Evolutionary conservation across 1,139 yeast genomes (phyloP).

Genomic region (Hyphopichia fennica): DNA sequence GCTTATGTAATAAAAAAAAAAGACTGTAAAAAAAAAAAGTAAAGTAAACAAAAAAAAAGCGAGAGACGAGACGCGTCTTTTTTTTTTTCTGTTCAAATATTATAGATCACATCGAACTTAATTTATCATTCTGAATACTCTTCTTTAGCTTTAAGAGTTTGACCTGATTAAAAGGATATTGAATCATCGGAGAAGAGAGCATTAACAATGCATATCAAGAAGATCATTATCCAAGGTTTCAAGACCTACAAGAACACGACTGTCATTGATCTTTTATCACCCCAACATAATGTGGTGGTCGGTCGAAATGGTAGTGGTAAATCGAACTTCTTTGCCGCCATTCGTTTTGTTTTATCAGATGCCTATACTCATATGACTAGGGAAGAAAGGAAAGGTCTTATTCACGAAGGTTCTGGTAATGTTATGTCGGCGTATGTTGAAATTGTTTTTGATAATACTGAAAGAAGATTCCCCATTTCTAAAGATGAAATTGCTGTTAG

Average conservation of each 20-base stretch:
- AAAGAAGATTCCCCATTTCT: slow-evolving; percentile 70
- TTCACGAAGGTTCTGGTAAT: slow-evolving; percentile 90
- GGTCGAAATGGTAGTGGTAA: slow-evolving; percentile 98
- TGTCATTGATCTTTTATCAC: slow-evolving; percentile 71
- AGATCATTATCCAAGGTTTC: slow-evolving; percentile 82
- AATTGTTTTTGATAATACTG: slow-evolving; percentile 79
- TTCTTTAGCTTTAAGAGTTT: too few species aligned
- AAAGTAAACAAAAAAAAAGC: background rate
- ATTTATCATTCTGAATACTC: too few species aligned
- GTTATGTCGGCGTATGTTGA: slow-evolving; percentile 94
- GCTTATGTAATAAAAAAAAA: background rate
- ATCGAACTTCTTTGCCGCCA: slow-evolving; percentile 94
- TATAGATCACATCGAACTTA: background rate
- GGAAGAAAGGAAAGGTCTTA: slow-evolving; percentile 84
- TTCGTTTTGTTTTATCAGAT: slow-evolving; percentile 87
- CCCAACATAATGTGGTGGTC: slow-evolving; percentile 84
- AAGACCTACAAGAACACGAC: slow-evolving; percentile 90
- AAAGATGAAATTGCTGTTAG: slow-evolving; percentile 71
- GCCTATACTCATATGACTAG: slow-evolving; percentile 86
- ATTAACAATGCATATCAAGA: slow-evolving; percentile 39
- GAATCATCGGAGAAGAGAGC: background rate
- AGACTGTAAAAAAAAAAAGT: background rate
- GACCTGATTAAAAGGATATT: too few species aligned
- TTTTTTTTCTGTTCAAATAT: too few species aligned
- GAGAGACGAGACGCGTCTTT: background rate